These are phyloP conservation scores for Hamamelis virginiana DNA, from an alignment of 164 flowering plant genomes.

Conservation along the genomic window DNA sequence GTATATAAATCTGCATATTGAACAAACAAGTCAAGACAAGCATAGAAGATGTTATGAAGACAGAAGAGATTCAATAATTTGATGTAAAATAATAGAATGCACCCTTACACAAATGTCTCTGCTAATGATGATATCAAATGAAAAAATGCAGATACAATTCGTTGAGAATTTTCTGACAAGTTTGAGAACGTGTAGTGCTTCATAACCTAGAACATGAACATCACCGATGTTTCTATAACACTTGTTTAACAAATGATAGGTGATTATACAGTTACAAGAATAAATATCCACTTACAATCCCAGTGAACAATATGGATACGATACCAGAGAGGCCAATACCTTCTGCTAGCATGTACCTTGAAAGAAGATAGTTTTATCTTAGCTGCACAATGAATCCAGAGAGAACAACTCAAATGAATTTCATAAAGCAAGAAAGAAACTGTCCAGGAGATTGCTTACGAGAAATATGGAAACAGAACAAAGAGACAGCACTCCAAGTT, in stretches of 20 bases:
- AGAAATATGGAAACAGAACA: conserved; percentile 98
- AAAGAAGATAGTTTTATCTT: conserved; percentile 9
- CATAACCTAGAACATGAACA: conserved; percentile 69
- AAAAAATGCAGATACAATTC: conserved; percentile 90
- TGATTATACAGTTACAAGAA: neutral
- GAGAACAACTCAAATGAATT: neutral
- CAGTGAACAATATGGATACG: conserved; percentile 98
- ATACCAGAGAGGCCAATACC: conserved; percentile 99
- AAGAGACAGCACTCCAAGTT: conserved; percentile 98
- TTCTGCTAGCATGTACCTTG: conserved; percentile 98
- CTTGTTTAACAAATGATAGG: neutral
- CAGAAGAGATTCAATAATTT: neutral
- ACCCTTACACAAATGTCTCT: conserved; percentile 91
- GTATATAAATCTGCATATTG: conserved; percentile 80
- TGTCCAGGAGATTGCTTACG: conserved; percentile 57
- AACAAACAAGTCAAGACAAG: conserved; percentile 16
- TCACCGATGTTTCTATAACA: neutral
- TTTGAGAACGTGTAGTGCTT: conserved; percentile 93
- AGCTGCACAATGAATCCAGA: conserved; percentile 2
- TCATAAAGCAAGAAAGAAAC: conserved; percentile 1
- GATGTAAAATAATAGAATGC: conserved; percentile 5
- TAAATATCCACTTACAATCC: conserved; percentile 71
- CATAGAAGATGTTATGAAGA: neutral
- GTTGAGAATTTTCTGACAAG: conserved; percentile 86
- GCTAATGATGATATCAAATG: conserved; percentile 97